Conservation (phyloP, 345 rosid genomes). For the Gossypium sturtianum region DNA sequence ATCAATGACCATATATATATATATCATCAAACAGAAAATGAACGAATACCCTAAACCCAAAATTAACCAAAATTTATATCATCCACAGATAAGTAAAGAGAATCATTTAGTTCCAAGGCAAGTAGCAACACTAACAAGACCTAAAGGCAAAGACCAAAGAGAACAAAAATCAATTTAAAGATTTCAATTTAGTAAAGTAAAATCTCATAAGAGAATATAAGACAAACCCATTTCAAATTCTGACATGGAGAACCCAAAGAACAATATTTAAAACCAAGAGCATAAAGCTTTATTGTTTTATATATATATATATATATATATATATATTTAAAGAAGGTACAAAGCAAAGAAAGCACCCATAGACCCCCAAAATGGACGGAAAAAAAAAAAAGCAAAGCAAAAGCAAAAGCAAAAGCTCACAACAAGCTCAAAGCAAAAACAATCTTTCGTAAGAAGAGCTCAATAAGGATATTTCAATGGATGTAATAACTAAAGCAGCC, state of each 20-base stretch:
- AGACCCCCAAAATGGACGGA: neutral
- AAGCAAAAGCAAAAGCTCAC: conserved; percentile 19
- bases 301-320: too few relatives aligned
- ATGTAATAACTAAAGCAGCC: neutral
- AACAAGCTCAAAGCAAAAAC: conserved; percentile 22
- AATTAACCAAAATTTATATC: neutral
- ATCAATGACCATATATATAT: neutral
- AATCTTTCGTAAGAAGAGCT: conserved; percentile 2
- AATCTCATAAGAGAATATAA: neutral
- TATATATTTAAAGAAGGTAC: too few relatives aligned
- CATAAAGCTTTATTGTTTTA: neutral
- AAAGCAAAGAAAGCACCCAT: neutral
- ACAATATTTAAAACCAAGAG: neutral
- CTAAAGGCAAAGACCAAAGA: conserved; percentile 6
- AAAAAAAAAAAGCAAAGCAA: neutral
- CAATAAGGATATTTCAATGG: neutral
- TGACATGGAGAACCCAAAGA: conserved; percentile 5
- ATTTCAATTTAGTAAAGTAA: neutral
- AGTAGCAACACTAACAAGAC: neutral
- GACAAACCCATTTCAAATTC: conserved; percentile 6
- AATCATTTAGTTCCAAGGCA: conserved; percentile 10
- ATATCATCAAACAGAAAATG: conserved; percentile 6
- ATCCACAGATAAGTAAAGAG: neutral
- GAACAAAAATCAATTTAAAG: neutral
- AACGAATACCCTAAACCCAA: neutral